These are phyloP conservation scores for Metarhizium robertsii DNA, from an alignment of 2,329 filamentous ascomycete genomes.

Conservation along the genomic window DNA sequence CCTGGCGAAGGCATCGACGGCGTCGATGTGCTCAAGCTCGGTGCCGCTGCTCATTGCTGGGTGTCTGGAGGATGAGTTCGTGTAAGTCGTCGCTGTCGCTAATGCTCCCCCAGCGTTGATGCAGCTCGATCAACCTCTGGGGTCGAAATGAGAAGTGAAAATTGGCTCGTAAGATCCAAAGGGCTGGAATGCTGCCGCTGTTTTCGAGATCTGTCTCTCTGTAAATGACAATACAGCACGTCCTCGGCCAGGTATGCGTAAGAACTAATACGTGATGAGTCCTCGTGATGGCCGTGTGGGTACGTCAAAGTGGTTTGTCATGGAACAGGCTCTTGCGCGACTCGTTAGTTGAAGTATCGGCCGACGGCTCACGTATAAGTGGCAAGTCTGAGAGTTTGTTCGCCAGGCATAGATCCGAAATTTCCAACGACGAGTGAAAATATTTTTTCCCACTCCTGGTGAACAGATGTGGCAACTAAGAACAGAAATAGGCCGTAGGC, in stretches of 20 bases:
- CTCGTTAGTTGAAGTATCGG: neutral
- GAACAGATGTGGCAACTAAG: neutral
- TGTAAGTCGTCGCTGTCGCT: neutral
- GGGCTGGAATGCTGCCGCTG: neutral
- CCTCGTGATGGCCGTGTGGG: constrained; percentile 1
- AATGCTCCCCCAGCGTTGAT: neutral
- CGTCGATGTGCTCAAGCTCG: constrained; percentile 39
- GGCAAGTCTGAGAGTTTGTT: neutral
- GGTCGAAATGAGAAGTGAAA: neutral
- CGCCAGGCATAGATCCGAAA: no score
- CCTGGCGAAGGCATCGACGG: constrained; percentile 45
- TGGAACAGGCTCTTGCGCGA: neutral
- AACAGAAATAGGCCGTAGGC: neutral
- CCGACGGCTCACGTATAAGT: neutral
- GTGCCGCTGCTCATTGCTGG: constrained; percentile 22
- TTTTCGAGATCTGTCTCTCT: neutral
- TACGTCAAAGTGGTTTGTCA: constrained; percentile 1
- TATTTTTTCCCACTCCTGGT: neutral
- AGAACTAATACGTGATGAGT: neutral
- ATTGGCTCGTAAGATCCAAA: neutral
- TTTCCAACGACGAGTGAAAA: neutral
- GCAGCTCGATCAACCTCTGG: neutral
- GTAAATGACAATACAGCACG: neutral
- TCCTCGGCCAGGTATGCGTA: neutral
- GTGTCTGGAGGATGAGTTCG: neutral